Base-by-base conservation (phyloP, 768 basidiomycete species). In the Kwoniella heveanensis region DNA sequence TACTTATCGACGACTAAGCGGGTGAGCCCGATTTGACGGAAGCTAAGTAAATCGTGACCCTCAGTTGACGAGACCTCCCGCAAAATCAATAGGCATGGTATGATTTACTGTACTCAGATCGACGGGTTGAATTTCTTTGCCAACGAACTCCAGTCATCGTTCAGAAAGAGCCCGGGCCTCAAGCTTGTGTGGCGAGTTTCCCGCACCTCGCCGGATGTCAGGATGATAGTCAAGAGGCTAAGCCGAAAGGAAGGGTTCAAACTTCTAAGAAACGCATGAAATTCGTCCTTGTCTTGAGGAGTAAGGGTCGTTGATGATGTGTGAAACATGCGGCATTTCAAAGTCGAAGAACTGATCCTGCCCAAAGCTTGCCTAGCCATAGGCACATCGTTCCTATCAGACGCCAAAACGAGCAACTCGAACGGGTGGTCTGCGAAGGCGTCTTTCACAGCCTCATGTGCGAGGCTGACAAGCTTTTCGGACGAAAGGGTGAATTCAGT, bases 351-450 rank as follows among this genome's bases (percentile, higher is more conserved):
- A 19, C 17, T 17, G 24, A 55, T 55, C 17, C 26, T 37, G 7
- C 36, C 54, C 21, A 55, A 44, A 10, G 54, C 54, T 3, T 25
- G 22, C 26, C 26, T 55, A 13, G 54, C 54, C 13, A 55, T 17
- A 13, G 36, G 26, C 22, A 55, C 26, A 37, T 55, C 36, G 10
- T 55, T 21, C 25, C 36, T 22, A 39, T 55, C 15, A 17, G 54
- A 55, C 7, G 54, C 54, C 21, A 55, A 13, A 15, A 25, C 54
- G 24, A 55, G 26, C 26, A 55, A n/a, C n/a, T 44, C 54, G 12
- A 55, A 55, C 7, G 54, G 54, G 12, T 55, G 10, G 17, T 37
- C 5, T 2, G 36, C 32, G 39, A 9, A 44, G 19, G 39, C 39
- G 19, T 3, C 17, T 4, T 10, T 8, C 4, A 44, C 39, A 9